Evolutionary conservation across 164 flowering plant species (phyloP), one percentile per base, ranked within the genome.

Genomic region (Vitis amurensis): DNA sequence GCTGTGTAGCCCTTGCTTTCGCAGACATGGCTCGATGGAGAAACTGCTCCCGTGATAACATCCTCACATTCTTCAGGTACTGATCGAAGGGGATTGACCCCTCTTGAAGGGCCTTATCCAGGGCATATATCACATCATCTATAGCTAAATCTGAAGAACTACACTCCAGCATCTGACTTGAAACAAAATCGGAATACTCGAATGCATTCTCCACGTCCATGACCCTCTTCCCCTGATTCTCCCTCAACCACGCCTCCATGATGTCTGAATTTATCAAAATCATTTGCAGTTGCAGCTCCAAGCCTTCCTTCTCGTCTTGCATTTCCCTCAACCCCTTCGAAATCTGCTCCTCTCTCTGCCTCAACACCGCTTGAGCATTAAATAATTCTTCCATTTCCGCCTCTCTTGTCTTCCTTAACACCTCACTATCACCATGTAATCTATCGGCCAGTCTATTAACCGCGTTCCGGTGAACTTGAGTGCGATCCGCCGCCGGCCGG

Each of bases 211-310:
- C 97, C 52, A 81, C 83, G 53, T 89, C 83, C 19, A 84, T 61
- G 56, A 49, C 75, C 49, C 66, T 49, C 70, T 86, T 87, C 63
- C 74, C 84, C 61, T 85, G 80, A 58, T 90, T 92, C 37, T 89
- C 92, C 72, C 87, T 86, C 77, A 91, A 64, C 98, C 98, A 94
- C 4, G 69, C 87, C 55, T 92, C 97, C 73, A 91, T 51, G 19
- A 89, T 74, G 73, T 94, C 97, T 0, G 81, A 59, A 61, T 91
- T 89, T 92, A 88, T 92, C 83, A 88, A 78, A 16, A 94, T 87
- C 84, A 88, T 81, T 85, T 94, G 97, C 63, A 94, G 67, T 61
- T 88, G 92, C 85, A 84, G 90, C 86, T 94, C 97, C 68, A 94
- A 77, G 0, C 79, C 90, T 63, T 94, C 97, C 81, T 81, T 94